Evolutionary conservation across 768 basidiomycete species (phyloP).

Genomic region (Leccinum broughii): DNA sequence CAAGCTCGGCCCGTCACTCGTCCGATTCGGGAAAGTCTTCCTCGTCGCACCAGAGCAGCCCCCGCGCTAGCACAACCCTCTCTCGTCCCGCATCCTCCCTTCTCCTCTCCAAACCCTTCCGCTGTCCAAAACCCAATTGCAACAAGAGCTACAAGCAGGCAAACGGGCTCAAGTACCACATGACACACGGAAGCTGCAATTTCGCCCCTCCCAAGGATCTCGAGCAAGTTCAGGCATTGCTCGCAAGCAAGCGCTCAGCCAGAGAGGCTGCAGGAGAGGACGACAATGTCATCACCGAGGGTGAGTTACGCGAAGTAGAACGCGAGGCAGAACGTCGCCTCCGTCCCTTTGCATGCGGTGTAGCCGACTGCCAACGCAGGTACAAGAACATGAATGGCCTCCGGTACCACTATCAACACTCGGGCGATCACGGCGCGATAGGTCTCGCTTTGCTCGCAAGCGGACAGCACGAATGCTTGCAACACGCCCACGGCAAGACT

Average conservation of each 20-base stretch:
- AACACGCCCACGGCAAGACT: slow-evolving; percentile 33
- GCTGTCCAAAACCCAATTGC: slow-evolving; percentile 93
- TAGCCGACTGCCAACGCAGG: slow-evolving; percentile 80
- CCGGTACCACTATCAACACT: slow-evolving; percentile 95
- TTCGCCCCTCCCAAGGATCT: slow-evolving; percentile 88
- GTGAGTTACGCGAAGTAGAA: slow-evolving; percentile 70
- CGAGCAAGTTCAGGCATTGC: slow-evolving; percentile 71
- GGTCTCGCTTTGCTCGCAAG: slow-evolving; percentile 83
- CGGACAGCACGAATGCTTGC: slow-evolving; percentile 62
- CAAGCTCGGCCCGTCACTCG: slow-evolving; percentile 24
- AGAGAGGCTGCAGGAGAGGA: slow-evolving; percentile 45
- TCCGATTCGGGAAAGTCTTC: slow-evolving; percentile 26
- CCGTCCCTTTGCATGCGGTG: slow-evolving; percentile 86
- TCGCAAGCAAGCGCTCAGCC: slow-evolving; percentile 48
- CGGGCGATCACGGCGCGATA: slow-evolving; percentile 90
- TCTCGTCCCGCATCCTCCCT: slow-evolving; percentile 57
- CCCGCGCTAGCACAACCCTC: slow-evolving; percentile 46
- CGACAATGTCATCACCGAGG: slow-evolving; percentile 49
- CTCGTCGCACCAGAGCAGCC: slow-evolving; percentile 26
- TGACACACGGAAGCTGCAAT: slow-evolving; percentile 91
- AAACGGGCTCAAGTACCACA: slow-evolving; percentile 92
- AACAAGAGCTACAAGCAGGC: slow-evolving; percentile 97
- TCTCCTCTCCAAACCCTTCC: slow-evolving; percentile 83
- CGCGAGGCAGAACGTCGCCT: slow-evolving; percentile 81
- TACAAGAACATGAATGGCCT: slow-evolving; percentile 99